These are phyloP conservation scores for Piromyces finnis DNA, from an alignment of 192 early-diverging fungal genomes.

Conservation along the genomic window DNA sequence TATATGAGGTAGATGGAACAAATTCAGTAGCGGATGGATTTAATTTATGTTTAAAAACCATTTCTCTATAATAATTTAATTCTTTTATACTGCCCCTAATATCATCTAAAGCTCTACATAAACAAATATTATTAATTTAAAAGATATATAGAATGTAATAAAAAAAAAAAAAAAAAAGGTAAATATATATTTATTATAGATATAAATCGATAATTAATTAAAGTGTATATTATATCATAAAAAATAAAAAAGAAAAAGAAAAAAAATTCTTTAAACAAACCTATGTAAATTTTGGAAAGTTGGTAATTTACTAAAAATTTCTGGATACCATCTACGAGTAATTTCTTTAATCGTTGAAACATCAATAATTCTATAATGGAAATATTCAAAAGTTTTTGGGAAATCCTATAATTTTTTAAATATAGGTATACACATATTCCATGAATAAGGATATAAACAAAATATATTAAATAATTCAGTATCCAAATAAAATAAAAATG, in stretches of 20 bases:
- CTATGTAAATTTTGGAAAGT: background rate
- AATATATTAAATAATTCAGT: too few species aligned
- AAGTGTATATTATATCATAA: too few species aligned
- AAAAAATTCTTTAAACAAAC: background rate
- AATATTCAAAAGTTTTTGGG: background rate
- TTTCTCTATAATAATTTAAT: constrained; percentile 50
- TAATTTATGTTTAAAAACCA: constrained; percentile 30
- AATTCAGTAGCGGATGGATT: background rate
- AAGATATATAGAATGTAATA: background rate
- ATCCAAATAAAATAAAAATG: too few species aligned
- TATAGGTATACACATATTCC: too few species aligned
- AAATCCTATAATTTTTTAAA: background rate
- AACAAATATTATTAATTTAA: background rate
- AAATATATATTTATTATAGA: too few species aligned
- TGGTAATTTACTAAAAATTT: constrained; percentile 26
- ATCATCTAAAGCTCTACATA: constrained; percentile 63
- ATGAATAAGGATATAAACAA: too few species aligned
- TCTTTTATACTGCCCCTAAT: constrained; percentile 84
- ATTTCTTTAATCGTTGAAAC: constrained; percentile 87
- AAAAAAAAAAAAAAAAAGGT: background rate
- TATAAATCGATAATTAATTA: too few species aligned
- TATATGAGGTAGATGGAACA: background rate
- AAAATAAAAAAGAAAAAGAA: background rate
- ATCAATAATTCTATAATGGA: constrained; percentile 32
- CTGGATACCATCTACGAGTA: constrained; percentile 53